phyloP scores from a whole-genome alignment of 2,329 filamentous ascomycete species.

The Aureobasidium sp. region DNA sequence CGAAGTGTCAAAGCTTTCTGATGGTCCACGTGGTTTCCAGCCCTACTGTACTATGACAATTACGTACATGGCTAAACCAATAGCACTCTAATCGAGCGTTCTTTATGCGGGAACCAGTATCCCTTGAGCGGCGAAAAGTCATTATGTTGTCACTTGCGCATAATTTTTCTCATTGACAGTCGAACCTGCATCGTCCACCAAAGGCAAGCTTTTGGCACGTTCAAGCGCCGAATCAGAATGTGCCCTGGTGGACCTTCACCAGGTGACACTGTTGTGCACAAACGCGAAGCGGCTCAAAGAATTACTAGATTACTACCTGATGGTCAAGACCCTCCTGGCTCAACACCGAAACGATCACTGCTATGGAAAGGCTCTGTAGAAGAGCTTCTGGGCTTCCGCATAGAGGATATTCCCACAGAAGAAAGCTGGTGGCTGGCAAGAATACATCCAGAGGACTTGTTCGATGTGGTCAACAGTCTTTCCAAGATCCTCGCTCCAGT shows the following conservation, averaged over 20 bases:
- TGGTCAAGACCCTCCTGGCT: not conserved
- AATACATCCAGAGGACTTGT: constrained; percentile 8
- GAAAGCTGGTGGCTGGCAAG: constrained; percentile 10
- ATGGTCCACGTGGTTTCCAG: not conserved
- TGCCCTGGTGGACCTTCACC: not conserved
- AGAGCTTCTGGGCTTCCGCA: not conserved
- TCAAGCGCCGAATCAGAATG: not conserved
- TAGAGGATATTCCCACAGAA: not conserved
- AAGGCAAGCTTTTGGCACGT: not conserved
- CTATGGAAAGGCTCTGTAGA: constrained; percentile 7
- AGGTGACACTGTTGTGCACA: not conserved
- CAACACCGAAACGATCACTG: not conserved
- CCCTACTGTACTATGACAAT: not conserved
- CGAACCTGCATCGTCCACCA: not conserved
- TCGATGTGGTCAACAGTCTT: not conserved
- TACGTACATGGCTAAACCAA: not conserved
- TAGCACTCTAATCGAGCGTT: not conserved
- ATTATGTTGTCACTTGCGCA: not conserved
- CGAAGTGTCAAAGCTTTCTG: not conserved
- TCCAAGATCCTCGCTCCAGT: constrained; percentile 1
- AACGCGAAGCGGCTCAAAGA: not conserved
- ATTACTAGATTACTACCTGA: not conserved
- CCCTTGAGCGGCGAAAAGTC: not conserved
- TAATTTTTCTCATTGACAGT: not conserved
- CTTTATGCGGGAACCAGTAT: not conserved